Base-by-base conservation (phyloP, 192 early-diverging fungal genomes). In the Umbelopsis sp. region DNA sequence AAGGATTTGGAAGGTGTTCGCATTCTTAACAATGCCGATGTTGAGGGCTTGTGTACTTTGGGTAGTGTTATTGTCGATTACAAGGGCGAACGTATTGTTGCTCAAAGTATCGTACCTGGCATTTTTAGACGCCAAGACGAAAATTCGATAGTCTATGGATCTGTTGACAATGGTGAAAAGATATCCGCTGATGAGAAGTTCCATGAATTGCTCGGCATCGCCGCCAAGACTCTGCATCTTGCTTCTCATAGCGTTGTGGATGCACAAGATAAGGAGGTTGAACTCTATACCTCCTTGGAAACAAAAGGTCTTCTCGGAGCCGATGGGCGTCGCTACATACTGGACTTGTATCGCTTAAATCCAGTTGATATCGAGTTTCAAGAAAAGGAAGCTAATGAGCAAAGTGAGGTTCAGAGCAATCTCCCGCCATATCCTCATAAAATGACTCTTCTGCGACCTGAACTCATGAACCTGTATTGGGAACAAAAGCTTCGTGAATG, bases 1-100 rank as follows among this genome's bases (percentile, higher is more conserved):
- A 99, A 99, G 83, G 97, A 99, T 78, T 82, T 99, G 68, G 93
- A 95, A 49, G 96, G 97, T 64, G 90, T 97, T 25, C 82, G 88
- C 37, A 81, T 88, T 27, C 75, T 98, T 23, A 89, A 89, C 76
- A 86, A 89, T 41, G 76, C 90, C 30, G 91, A 93, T 70, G 67
- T 88, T 53, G 87, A 94, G 23, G 94, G 90, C n/a, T 69, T 98
- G 11, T 86, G 91, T 81, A 97, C 96, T 3, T 78, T 97, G 67
- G 94, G 91, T 50, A 97, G 94, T 53, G 91, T 92, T 27, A 90
- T 97, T 30, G 89, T 98, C 20, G 97, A 99, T 67, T 97, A 95
- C 81, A 91, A 90, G 70, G 97, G 97, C 23, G 77, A 87, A 22
- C 91, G 97, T 46, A 85, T 98, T 16, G 90, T 99, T 21, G 96